Base-by-base conservation (phyloP, 1,284 basidiomycete genomes). In the Trametes versicolor region DNA sequence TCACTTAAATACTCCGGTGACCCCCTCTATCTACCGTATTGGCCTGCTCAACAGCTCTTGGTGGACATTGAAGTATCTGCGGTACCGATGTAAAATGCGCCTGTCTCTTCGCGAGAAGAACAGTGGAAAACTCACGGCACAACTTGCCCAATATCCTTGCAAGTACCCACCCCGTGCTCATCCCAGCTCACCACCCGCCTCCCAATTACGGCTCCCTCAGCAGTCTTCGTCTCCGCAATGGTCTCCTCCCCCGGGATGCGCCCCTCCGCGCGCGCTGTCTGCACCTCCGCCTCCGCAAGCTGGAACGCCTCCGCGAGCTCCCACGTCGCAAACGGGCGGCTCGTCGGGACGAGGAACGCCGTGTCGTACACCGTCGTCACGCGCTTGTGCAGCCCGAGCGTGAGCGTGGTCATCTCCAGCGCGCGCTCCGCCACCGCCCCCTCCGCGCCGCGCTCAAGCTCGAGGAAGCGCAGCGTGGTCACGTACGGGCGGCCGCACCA, bases 11-110 rank as follows among this genome's bases (percentile, higher is more conserved):
- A 48, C 19, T 17, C 19, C n/a, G 2, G 21, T 25, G 45, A n/a
- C 23, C 21, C 45, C 25, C 10, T 21, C 7, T 51, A n/a, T 21
- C 7, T 32, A 55, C 23, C 53, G 37, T 39, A 72, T 56, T 0
- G 71, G 71, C 23, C 59, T 62, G 48, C 62, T 65, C 12, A 95
- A 75, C 29, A 94, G 78, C 74, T 95, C 93, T 74, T 94, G 89
- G 70, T 95, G 94, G 37, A 96, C 91, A 71, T 94, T 94, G 76
- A 95, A 96, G 74, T 93, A 82, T 66, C 93, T 90, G 65, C 34
- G 6, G 23, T 19, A 58, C 17, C 23, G 45, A 48, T 64, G 67
- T 63, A 10, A 48, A 25, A 25, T 32, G 13, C 51, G 15, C 47
- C 43, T 58, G 25, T 34, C 67, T 39, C 32, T 21, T 21, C 17